Conservation (phyloP, 495 filamentous ascomycete genomes). For the Aspergillus ellipticus region DNA sequence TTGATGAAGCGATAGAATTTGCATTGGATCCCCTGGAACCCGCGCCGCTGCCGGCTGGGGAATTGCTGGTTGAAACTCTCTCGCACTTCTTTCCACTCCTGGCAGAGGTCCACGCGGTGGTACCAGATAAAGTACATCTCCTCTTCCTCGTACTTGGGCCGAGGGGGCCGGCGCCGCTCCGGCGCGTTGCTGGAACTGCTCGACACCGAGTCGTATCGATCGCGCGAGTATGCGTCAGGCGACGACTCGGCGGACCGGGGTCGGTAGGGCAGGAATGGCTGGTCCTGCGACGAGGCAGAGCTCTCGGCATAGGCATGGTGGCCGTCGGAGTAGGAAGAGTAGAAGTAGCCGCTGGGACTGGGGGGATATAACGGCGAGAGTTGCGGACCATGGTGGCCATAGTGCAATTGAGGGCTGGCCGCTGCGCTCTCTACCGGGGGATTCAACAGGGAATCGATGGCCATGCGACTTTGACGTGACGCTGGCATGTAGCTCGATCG, state of each 20-base stretch:
- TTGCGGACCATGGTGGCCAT: slow-evolving; percentile 18
- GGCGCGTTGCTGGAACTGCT: slow-evolving; percentile 36
- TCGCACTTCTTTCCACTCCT: slow-evolving; percentile 50
- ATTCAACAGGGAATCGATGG: slow-evolving; percentile 39
- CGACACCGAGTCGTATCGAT: slow-evolving; percentile 42
- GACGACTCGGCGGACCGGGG: slow-evolving; percentile 31
- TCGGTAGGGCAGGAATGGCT: slow-evolving; percentile 19
- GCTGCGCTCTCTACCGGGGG: slow-evolving; percentile 21
- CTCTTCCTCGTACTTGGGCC: slow-evolving; percentile 50
- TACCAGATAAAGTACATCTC: slow-evolving; percentile 57
- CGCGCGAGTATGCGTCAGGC: slow-evolving; percentile 35
- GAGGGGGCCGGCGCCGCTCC: slow-evolving; percentile 41
- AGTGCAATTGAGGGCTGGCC: slow-evolving; percentile 12
- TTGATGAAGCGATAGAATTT: slow-evolving; percentile 53
- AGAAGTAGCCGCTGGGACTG: slow-evolving; percentile 31
- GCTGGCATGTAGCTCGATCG: slow-evolving; percentile 19
- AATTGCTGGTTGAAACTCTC: slow-evolving; percentile 50
- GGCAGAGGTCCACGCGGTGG: slow-evolving; percentile 49
- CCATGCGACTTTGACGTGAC: slow-evolving; percentile 35
- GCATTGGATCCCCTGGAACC: slow-evolving; percentile 52
- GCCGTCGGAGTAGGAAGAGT: slow-evolving; percentile 17
- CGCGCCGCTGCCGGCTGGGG: slow-evolving; percentile 37
- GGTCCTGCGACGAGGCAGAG: slow-evolving; percentile 14
- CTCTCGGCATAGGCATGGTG: slow-evolving; percentile 16
- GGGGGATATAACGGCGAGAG: slow-evolving; percentile 30